phyloP scores from a whole-genome alignment of 2,329 filamentous ascomycete genomes.

The Ceratocystis cacaofunesta region DNA sequence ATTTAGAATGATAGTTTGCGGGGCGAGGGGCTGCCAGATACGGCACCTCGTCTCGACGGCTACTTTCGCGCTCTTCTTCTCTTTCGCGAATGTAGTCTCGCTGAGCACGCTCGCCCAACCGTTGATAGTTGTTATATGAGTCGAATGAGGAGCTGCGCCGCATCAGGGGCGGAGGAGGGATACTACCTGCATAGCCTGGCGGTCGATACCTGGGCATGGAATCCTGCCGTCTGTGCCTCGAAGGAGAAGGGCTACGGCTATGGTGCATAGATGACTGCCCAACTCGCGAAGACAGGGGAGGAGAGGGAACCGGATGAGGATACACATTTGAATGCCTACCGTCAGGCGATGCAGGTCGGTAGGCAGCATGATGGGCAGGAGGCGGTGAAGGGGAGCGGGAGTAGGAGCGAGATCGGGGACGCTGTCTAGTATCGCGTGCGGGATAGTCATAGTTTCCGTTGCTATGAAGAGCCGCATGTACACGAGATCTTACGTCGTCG shows the following conservation, averaged over 20 bases:
- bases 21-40: conserved; percentile 1
- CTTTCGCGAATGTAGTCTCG: conserved; percentile 11
- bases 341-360: background rate
- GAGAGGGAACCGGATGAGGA: background rate
- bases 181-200: background rate
- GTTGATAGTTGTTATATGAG: conserved; percentile 10
- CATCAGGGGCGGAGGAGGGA: conserved; percentile 1
- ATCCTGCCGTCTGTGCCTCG: background rate
- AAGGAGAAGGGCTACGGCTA: background rate
- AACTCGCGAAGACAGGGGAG: background rate
- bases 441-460: background rate
- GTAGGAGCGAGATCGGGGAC: background rate
- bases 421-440: background rate
- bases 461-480: background rate
- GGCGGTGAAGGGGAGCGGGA: background rate
- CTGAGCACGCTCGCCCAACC: background rate
- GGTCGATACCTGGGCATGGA: background rate
- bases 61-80: conserved; percentile 2
- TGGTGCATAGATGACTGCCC: background rate
- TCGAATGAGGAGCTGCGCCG: conserved; percentile 11
- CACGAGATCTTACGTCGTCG: background rate
- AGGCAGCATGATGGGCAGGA: background rate
- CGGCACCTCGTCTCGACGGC: background rate
- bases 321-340: background rate
- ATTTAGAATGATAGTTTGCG: conserved; percentile 4